phyloP scores from a whole-genome alignment of 805 yeast species.

The Saccharomycopsis schoenii region DNA sequence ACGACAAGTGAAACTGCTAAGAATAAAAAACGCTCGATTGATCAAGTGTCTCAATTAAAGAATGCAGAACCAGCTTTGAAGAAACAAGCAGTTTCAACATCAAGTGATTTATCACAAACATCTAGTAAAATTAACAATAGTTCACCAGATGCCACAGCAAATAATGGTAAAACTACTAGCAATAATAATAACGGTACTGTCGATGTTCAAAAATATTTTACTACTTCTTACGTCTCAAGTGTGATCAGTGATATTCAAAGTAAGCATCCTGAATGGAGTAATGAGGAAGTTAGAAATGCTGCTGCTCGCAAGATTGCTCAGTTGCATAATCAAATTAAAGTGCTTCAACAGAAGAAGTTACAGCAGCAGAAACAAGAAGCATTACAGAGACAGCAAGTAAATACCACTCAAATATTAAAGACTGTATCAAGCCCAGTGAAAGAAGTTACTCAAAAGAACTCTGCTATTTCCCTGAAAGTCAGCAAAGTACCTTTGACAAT shows the following conservation, averaged over 20 bases:
- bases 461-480: not conserved
- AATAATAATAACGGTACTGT: constrained; percentile 21
- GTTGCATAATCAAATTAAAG: constrained; percentile 28
- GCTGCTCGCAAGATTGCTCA: constrained; percentile 57
- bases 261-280: constrained; percentile 53
- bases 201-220: constrained; percentile 17
- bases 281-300: constrained; percentile 54
- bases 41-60: not conserved
- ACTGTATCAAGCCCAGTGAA: not conserved
- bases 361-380: not conserved
- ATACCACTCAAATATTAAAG: not conserved
- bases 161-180: not conserved
- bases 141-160: not conserved
- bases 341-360: not conserved
- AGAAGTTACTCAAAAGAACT: not conserved
- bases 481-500: not conserved
- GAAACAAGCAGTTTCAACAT: not conserved
- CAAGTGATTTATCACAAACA: not conserved
- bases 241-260: constrained; percentile 53
- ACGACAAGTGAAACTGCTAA: not conserved
- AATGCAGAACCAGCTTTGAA: not conserved
- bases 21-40: not conserved
- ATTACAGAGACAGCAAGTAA: not conserved
- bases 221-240: constrained; percentile 51
- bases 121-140: not conserved